Base-by-base conservation (phyloP, 441 rosid genomes). In the Monsonia emarginata region DNA sequence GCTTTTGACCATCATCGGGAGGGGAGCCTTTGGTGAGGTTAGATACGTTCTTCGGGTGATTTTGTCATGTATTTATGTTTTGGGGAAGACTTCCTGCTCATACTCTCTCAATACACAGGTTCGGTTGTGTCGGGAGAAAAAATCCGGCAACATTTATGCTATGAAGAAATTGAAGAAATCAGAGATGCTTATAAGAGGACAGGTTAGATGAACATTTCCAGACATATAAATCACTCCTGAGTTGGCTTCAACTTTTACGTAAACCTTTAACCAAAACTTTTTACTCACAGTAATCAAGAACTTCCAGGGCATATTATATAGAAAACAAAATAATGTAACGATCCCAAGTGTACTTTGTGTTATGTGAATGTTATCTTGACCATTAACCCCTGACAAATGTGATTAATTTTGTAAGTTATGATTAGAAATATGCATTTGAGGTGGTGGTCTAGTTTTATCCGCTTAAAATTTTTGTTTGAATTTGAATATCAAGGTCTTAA, bases 141-240 rank as follows among this genome's bases (percentile, higher is more conserved):
- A 92, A 76, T 92, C 98, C 70, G 97, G 96, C 65, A 85, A 88
- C 70, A 92, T 92, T 57, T 92, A 84, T 83, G 98, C 98, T 48
- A 92, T 92, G 98, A 92, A 92, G 85, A 92, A 92, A 80, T 83
- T 92, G 80, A 88, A 92, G 89, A 92, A 92, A 81, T 88, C 98
- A 65, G 98, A 92, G 81, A 92, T 92, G 98, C 83, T 92, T 69
- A 88, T 69, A 78, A 82, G 91, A 76, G 98, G 98, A 74, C 98
- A 92, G 96, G 98, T 92, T 77, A 79, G 71, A 54, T 72, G 30
- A 40, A 68, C 65, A 30, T 38, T 6, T 28, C 60, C n/a, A 24
- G 10, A 25, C 40, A 54, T 54, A 25, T 54, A 54, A 54, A 25
- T 54, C 16, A 19, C 11, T 50, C 16, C 22, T 6, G 60, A 54